Evolutionary conservation across 1,284 basidiomycete species (phyloP).

Genomic region (Waitea zeae): DNA sequence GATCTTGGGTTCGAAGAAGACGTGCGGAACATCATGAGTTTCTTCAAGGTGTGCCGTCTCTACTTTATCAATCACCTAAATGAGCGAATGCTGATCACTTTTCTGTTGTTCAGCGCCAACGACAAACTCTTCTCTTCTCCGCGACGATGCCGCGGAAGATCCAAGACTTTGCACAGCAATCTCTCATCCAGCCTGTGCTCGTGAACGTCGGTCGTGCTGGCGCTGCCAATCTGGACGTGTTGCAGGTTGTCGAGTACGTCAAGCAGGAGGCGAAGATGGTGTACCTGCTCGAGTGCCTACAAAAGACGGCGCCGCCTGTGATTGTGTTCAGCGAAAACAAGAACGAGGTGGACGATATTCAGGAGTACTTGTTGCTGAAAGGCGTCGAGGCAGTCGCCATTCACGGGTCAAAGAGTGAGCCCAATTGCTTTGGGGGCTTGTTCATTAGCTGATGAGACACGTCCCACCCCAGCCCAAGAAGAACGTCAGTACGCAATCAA

Average conservation of each 20-base stretch:
- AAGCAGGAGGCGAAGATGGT: constrained; percentile 99
- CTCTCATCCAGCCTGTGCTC: constrained; percentile 80
- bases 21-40: constrained; percentile 96
- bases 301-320: constrained; percentile 96
- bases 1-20: constrained; percentile 99
- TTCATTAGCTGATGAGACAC: constrained; percentile 4
- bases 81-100: not conserved
- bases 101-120: constrained; percentile 77
- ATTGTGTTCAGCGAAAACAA: constrained; percentile 99
- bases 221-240: constrained; percentile 91
- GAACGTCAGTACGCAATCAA: constrained; percentile 98
- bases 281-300: constrained; percentile 90
- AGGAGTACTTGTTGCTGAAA: constrained; percentile 92
- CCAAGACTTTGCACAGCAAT: constrained; percentile 95
- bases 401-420: constrained; percentile 88
- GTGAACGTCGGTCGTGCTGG: constrained; percentile 98
- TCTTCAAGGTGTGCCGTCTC: constrained; percentile 61
- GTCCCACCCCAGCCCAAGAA: constrained; percentile 61
- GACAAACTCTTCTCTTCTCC: constrained; percentile 93
- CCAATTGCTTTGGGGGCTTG: not conserved
- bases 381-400: constrained; percentile 98
- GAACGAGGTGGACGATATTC: constrained; percentile 98
- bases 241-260: constrained; percentile 97
- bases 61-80: not conserved
- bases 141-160: constrained; percentile 99